Evolutionary conservation across 176 grass and related monocot genomes (phyloP).

Genomic region (Panicum miliaceum): DNA sequence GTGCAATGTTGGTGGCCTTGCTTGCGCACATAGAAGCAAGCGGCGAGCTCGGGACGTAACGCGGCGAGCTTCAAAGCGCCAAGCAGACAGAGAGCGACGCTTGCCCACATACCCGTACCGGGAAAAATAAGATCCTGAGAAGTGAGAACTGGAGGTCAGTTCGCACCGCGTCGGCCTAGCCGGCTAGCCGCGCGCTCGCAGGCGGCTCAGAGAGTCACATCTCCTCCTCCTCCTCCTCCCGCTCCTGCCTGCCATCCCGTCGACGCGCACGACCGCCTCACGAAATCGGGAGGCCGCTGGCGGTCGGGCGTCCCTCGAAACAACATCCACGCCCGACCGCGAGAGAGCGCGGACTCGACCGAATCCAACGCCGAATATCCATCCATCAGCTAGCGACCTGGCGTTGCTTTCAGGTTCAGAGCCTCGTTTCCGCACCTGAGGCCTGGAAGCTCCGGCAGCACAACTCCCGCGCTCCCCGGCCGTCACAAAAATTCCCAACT

Average conservation of each 20-base stretch:
- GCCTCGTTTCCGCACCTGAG: not conserved
- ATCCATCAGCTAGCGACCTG: not conserved
- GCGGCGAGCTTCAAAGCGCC: too few relatives aligned
- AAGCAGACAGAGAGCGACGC: not conserved
- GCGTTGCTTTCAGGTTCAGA: not conserved
- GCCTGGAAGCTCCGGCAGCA: not conserved
- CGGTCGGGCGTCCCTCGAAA: not conserved
- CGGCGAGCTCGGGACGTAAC: too few relatives aligned
- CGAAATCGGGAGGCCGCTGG: not conserved
- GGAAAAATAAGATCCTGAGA: too few relatives aligned
- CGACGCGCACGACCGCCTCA: not conserved
- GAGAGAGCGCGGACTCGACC: too few relatives aligned
- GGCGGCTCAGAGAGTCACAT: not conserved
- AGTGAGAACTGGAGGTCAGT: not conserved
- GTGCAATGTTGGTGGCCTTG: too few relatives aligned
- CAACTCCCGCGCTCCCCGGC: too few relatives aligned
- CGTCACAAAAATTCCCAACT: not conserved
- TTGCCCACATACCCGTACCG: not conserved
- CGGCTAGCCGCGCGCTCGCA: too few relatives aligned
- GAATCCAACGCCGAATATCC: slow-evolving; percentile 35
- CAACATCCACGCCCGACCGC: too few relatives aligned
- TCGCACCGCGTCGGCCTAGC: not conserved
- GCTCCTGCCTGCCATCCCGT: not conserved
- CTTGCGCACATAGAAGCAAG: too few relatives aligned
- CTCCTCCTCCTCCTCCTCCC: too few relatives aligned